Evolutionary conservation across 805 yeast genomes (phyloP).

Genomic region (Yamadazyma paraphyllophila): DNA sequence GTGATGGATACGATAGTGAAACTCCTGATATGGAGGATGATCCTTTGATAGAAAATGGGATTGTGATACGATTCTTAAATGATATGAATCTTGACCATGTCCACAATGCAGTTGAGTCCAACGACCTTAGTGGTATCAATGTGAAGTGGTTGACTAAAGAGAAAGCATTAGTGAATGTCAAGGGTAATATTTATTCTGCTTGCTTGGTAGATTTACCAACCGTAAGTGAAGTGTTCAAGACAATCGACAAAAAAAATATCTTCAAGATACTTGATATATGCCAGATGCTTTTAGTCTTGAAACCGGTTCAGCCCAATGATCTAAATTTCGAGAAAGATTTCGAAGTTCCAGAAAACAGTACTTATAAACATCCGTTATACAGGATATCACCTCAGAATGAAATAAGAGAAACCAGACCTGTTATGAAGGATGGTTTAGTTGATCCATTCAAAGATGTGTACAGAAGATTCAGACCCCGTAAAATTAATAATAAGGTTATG

Average conservation of each 20-base stretch:
- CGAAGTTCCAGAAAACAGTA: slow-evolving; percentile 35
- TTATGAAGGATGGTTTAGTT: slow-evolving; percentile 75
- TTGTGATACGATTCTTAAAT: slow-evolving; percentile 70
- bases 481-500: slow-evolving; percentile 66
- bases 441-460: slow-evolving; percentile 74
- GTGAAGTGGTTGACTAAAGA: slow-evolving; percentile 82
- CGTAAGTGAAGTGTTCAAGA: slow-evolving; percentile 79
- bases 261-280: slow-evolving; percentile 83
- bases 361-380: slow-evolving; percentile 41
- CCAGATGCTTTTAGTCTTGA: slow-evolving; percentile 79
- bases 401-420: slow-evolving; percentile 47
- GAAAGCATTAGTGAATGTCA: slow-evolving; percentile 73
- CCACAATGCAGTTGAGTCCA: slow-evolving; percentile 70
- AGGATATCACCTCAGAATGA: slow-evolving; percentile 29
- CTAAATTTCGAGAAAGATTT: slow-evolving; percentile 47
- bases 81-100: slow-evolving; percentile 71
- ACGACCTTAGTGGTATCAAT: slow-evolving; percentile 68
- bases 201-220: slow-evolving; percentile 89
- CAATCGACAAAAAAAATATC: slow-evolving; percentile 84
- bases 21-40: slow-evolving; percentile 96
- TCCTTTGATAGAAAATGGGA: slow-evolving; percentile 85
- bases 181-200: slow-evolving; percentile 72
- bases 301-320: slow-evolving; percentile 41
- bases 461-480: slow-evolving; percentile 67
- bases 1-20: slow-evolving; percentile 95